Conservation (phyloP, 2,329 filamentous ascomycete genomes). For the Zasmidium angulare region DNA sequence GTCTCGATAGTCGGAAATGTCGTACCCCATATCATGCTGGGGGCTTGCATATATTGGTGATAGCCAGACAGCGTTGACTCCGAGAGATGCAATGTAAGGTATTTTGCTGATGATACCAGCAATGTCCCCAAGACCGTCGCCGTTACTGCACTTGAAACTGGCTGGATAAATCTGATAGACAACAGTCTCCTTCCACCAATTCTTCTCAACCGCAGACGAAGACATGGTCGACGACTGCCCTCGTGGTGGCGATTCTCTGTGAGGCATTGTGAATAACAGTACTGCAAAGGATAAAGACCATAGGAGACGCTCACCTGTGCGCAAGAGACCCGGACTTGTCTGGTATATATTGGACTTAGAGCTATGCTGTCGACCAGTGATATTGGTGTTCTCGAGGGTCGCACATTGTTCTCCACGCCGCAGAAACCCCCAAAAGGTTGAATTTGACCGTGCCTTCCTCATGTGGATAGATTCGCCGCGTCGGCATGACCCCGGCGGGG, state of each 20-base stretch:
- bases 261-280: slow-evolving; percentile 7
- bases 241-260: slow-evolving; percentile 5
- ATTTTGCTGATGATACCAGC: slow-evolving; percentile 63
- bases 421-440: too few species aligned
- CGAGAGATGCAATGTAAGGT: slow-evolving; percentile 59
- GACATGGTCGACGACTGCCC: slow-evolving; percentile 1
- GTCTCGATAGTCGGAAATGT: slow-evolving; percentile 47
- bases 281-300: too few species aligned
- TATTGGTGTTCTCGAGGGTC: too few species aligned
- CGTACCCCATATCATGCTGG: slow-evolving; percentile 51
- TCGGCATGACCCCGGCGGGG: too few species aligned
- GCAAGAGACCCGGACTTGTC: too few species aligned
- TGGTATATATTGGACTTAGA: too few species aligned
- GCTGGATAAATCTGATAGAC: slow-evolving; percentile 57
- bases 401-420: too few species aligned
- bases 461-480: too few species aligned
- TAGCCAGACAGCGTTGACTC: slow-evolving; percentile 60
- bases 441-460: too few species aligned
- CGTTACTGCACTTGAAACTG: slow-evolving; percentile 55
- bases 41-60: slow-evolving; percentile 58
- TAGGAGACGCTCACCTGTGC: too few species aligned
- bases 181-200: slow-evolving; percentile 41
- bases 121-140: slow-evolving; percentile 63
- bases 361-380: too few species aligned
- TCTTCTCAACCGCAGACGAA: slow-evolving; percentile 2